phyloP scores from a whole-genome alignment of 176 grass and related monocot genomes.

The Musa schizocarpa region DNA sequence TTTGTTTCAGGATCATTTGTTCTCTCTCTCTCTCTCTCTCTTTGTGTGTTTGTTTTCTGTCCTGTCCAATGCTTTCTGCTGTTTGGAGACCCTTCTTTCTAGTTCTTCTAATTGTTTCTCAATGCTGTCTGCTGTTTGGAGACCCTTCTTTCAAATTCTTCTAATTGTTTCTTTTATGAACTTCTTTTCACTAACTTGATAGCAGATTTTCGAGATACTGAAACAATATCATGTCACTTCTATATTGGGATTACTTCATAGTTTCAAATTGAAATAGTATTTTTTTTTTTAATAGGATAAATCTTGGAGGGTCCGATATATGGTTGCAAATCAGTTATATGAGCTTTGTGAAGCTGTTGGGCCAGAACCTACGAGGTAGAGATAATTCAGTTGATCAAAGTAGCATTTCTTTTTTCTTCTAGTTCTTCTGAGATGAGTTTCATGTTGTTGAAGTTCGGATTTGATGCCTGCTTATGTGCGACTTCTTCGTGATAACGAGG shows the following conservation, averaged over 20 bases:
- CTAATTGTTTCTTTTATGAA: no score
- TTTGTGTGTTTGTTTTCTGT: no score
- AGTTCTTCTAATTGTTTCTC: background rate
- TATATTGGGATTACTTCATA: no score
- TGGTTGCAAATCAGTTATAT: slow-evolving; percentile 88
- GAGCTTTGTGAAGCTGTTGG: slow-evolving; percentile 16
- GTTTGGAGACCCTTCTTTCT: background rate
- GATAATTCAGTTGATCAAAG: background rate
- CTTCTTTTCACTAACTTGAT: no score
- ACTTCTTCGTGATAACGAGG: background rate
- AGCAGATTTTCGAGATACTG: no score
- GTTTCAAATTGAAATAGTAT: no score
- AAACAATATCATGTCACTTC: no score
- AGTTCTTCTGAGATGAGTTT: slow-evolving; percentile 4
- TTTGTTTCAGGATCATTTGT: background rate
- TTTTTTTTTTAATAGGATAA: slow-evolving; percentile 45
- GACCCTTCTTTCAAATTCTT: background rate
- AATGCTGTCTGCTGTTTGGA: background rate
- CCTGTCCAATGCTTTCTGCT: no score
- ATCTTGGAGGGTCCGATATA: slow-evolving; percentile 90
- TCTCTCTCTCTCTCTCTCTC: no score
- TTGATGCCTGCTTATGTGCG: slow-evolving; percentile 78
- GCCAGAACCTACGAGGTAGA: slow-evolving; percentile 63
- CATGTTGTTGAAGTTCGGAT: slow-evolving; percentile 37
- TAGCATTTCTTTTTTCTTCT: background rate